Evolutionary conservation across 1,139 yeast species (phyloP).

Genomic region (Suhomyces choctaworum): DNA sequence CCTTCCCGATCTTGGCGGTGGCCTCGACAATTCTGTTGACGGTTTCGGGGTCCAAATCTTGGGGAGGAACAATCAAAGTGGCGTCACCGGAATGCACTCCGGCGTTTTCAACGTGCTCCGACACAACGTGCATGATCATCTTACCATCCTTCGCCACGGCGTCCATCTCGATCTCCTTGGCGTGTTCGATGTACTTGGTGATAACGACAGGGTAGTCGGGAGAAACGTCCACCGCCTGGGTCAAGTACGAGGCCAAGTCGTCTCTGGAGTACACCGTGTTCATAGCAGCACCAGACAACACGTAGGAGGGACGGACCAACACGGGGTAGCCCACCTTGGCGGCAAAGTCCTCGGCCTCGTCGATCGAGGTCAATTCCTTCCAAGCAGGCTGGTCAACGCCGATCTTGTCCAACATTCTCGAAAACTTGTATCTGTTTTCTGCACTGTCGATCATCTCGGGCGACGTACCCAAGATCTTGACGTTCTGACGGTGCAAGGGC

Average conservation of each 20-base stretch:
- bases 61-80: slow-evolving; percentile 95
- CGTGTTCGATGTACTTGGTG: slow-evolving; percentile 95
- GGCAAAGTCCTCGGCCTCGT: slow-evolving; percentile 92
- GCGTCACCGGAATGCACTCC: slow-evolving; percentile 99
- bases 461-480: slow-evolving; percentile 92
- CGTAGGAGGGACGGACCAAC: slow-evolving; percentile 96
- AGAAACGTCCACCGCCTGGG: slow-evolving; percentile 95
- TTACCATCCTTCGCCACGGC: slow-evolving; percentile 97
- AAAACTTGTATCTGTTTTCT: slow-evolving; percentile 96
- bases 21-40: slow-evolving; percentile 90
- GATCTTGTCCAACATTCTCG: slow-evolving; percentile 94
- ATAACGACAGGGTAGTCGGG: slow-evolving; percentile 98
- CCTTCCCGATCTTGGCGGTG: slow-evolving; percentile 94
- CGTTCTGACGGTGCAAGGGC: slow-evolving; percentile 90
- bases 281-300: slow-evolving; percentile 98
- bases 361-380: slow-evolving; percentile 94
- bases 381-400: slow-evolving; percentile 99
- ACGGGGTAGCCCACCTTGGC: slow-evolving; percentile 92
- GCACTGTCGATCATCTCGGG: slow-evolving; percentile 99
- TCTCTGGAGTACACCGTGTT: slow-evolving; percentile 90
- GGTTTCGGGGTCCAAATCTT: slow-evolving; percentile 89
- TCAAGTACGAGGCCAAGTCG: slow-evolving; percentile 83
- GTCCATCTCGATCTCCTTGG: slow-evolving; percentile 98
- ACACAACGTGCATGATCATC: slow-evolving; percentile 94
- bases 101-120: slow-evolving; percentile 98